Percentiles rank a stretch among this genome's conserved stretches.
phyloP scores from a whole-genome alignment of 164 flowering plant genomes.

The Berberis thunbergii region DNA sequence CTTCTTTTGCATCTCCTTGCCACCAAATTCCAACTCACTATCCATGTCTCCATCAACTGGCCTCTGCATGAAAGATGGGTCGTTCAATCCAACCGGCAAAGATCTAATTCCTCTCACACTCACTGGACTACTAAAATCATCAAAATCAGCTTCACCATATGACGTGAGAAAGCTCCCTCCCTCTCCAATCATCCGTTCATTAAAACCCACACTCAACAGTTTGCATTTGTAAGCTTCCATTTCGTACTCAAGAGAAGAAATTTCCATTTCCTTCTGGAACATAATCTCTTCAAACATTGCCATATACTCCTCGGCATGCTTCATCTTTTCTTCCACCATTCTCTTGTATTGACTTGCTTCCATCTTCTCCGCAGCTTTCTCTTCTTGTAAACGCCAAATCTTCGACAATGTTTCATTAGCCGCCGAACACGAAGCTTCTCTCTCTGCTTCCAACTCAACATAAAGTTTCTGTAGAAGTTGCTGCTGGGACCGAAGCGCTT shows the following conservation, averaged over 20 bases:
- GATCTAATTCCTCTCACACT: slow-evolving; percentile 32
- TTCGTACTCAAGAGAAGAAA: slow-evolving; percentile 65
- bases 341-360: slow-evolving; percentile 87
- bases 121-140: slow-evolving; percentile 14
- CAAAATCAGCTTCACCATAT: slow-evolving; percentile 17
- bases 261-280: slow-evolving; percentile 73
- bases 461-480: slow-evolving; percentile 60
- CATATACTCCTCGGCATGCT: slow-evolving; percentile 54
- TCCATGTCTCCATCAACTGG: slow-evolving; percentile 13
- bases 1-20: slow-evolving; percentile 15
- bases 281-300: slow-evolving; percentile 48
- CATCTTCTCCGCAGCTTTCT: slow-evolving; percentile 69
- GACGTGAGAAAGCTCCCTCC: slow-evolving; percentile 24
- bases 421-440: slow-evolving; percentile 79
- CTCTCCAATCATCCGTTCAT: slow-evolving; percentile 33
- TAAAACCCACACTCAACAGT: slow-evolving; percentile 51
- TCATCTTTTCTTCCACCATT: slow-evolving; percentile 74
- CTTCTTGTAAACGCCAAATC: slow-evolving; percentile 81
- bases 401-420: slow-evolving; percentile 75
- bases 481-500: slow-evolving; percentile 57
- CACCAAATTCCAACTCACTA: slow-evolving; percentile 11
- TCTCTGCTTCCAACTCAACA: slow-evolving; percentile 66
- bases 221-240: slow-evolving; percentile 60
- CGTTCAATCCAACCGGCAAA: slow-evolving; percentile 23
- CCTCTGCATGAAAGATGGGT: slow-evolving; percentile 4